Base-by-base conservation (phyloP, 176 grass and related monocot species). In the Eleusine coracana region DNA sequence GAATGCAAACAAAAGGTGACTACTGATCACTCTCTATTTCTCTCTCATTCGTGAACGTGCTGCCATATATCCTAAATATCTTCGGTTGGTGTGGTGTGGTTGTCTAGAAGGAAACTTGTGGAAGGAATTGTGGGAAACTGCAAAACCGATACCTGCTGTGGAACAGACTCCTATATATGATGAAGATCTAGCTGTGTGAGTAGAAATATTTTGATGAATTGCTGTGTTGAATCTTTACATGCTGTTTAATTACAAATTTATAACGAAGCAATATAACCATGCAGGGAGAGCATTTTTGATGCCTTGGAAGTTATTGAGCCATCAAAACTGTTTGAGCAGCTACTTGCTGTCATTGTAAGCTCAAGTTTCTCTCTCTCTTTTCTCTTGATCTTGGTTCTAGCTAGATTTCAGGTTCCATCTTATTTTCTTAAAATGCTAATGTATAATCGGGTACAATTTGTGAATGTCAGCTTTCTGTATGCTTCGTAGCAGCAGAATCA, bases 161-260 rank as follows among this genome's bases (percentile, higher is more conserved):
- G 83, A 93, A 61, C 96, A 98, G 71, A 82, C 92, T 90, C 96
- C 96, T n/a, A 86, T 98, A 72, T 98, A 93, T 83, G 93, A 98
- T 90, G 96, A 98, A 84, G 91, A 98, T 93, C 87, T 98, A 77
- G 90, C 92, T 40, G 92, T 98, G 92, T 98, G 91, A 95, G 96
- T 89, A 71, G 69, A 85, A 71, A 66, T 27, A 51, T 77, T 59
- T 27, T 83, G 41, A 14, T 11, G 40, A 16, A 6, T 90, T 82
- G 58, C 36, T 83, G n/a, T n/a, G 5, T 55, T 77, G 18, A 46
- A 45, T 79, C 11, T 69, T 46, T n/a, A 21, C 75, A 61, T 68
- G 42, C 39, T 68, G 0, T 8, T 56, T 74, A 83, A 79, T 83
- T 62, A 68, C 70, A 71, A 64, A 45, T 1, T 82, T 62, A 69